Evolutionary conservation across 805 yeast species (phyloP).

Genomic region (Saccharomycopsis microspora): DNA sequence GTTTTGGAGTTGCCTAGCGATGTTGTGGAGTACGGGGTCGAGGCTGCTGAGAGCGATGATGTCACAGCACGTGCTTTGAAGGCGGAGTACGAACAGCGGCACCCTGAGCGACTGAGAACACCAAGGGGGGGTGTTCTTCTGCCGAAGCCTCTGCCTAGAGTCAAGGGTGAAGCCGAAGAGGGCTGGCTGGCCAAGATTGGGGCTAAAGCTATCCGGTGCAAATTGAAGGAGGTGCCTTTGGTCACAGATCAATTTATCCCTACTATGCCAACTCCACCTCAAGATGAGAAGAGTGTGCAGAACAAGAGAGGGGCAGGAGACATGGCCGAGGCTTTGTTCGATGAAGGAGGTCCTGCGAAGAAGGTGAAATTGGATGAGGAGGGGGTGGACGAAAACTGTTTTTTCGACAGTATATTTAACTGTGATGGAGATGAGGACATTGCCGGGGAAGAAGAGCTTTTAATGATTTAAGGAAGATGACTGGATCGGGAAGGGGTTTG

Average conservation of each 20-base stretch:
- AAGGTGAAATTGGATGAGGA: conserved; percentile 3
- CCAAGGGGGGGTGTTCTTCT: conserved; percentile 5
- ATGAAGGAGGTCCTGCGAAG: neutral
- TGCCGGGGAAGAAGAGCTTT: neutral
- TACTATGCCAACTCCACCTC: conserved; percentile 17
- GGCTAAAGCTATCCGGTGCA: conserved; percentile 13
- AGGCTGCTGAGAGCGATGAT: conserved; percentile 7
- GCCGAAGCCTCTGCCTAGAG: conserved; percentile 12
- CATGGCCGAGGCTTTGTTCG: neutral
- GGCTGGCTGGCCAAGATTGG: conserved; percentile 15
- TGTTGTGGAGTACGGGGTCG: conserved; percentile 7
- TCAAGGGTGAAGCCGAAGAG: conserved; percentile 1
- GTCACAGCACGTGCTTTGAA: neutral
- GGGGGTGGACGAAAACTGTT: conserved; percentile 9
- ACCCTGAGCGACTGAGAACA: neutral
- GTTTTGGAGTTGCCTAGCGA: conserved; percentile 10
- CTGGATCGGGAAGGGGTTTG: too few species aligned
- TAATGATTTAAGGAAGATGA: neutral
- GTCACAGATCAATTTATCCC: conserved; percentile 13
- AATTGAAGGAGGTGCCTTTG: conserved; percentile 15
- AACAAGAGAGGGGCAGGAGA: neutral
- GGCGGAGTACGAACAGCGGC: conserved; percentile 2
- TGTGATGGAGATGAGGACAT: conserved; percentile 15
- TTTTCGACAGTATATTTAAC: conserved; percentile 15
- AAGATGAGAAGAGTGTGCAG: conserved; percentile 10